Base-by-base conservation (phyloP, 169 alveolate species). In the Neospora caninum region DNA sequence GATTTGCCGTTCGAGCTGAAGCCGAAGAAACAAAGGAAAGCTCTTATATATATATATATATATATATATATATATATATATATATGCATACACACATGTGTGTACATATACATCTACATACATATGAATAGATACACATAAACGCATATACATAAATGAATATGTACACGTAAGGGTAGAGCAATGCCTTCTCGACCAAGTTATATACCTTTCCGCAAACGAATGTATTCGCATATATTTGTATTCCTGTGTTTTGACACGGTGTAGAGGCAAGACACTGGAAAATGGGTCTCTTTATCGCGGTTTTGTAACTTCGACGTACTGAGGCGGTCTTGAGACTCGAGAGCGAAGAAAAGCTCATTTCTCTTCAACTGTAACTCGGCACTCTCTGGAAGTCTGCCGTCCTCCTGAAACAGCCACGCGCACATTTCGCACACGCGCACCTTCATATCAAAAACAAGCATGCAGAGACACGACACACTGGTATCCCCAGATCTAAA, bases 331-430 rank as follows among this genome's bases (percentile, higher is more conserved):
- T 6, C 34, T 9, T 82, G 67, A 13, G 38, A 29, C 69, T 91
- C 94, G 53, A 45, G 70, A 20, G 87, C 41, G 43, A 80, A 91
- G 39, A 80, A 91, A 45, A 91, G 78, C 18, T 91, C 83, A 86
- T 91, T 91, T 38, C 94, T 88, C 67, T 43, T 88, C 43, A 49
- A 69, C 70, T 91, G 94, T 6, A 91, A 43, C 18, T 80, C 91
- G 7, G 94, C 94, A 4, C 49, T 41, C 86, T 91, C 94, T 27
- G 94, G 94, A 42, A 91, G 42, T n/a, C 83, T 64, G n/a, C 94
- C 94, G 67, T 45, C 87, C 70, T 91, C 94, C 94, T 91, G 86
- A 84, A 45, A 58, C 31, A 82, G 67, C 38, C 58, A 13, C 58
- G 13, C 58, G 22, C 4, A 7, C 4, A 49, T 49, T 49, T 13